These are phyloP conservation scores for Microdochium bolleyi DNA, from an alignment of 2,329 filamentous ascomycete genomes.

Conservation along the genomic window DNA sequence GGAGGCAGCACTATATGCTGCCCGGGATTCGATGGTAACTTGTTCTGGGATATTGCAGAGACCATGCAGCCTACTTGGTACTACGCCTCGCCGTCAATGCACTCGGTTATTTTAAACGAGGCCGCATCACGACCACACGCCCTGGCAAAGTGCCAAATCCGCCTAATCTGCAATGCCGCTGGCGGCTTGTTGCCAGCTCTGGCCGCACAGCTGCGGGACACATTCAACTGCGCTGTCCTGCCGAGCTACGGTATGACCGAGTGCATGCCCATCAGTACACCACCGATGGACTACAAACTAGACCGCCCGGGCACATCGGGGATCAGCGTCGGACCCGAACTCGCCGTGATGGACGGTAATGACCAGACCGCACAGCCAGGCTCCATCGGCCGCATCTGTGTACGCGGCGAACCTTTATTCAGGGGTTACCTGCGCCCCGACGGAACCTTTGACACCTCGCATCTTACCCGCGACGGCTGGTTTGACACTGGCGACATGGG, in stretches of 20 bases:
- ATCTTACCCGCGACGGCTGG: conserved; percentile 40
- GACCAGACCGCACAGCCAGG: conserved; percentile 20
- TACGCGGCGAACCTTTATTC: conserved; percentile 43
- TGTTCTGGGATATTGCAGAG: conserved; percentile 48
- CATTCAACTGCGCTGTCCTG: conserved; percentile 41
- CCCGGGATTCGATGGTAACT: conserved; percentile 41
- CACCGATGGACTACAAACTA: conserved; percentile 41
- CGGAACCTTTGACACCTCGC: conserved; percentile 31
- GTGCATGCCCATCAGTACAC: conserved; percentile 51
- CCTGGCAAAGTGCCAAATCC: conserved; percentile 32
- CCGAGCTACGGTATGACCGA: conserved; percentile 54
- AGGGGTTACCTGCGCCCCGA: conserved; percentile 37
- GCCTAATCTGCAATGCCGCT: conserved; percentile 48
- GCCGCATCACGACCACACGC: conserved; percentile 28
- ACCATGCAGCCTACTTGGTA: conserved; percentile 44
- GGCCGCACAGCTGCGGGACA: conserved; percentile 37
- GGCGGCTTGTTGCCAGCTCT: conserved; percentile 43
- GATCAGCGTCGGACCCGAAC: conserved; percentile 40
- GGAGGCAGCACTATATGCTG: conserved; percentile 47
- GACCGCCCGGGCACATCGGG: conserved; percentile 46
- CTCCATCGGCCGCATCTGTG: conserved; percentile 37
- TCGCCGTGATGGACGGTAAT: conserved; percentile 37
- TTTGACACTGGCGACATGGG: conserved; percentile 49
- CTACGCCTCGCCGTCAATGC: conserved; percentile 50
- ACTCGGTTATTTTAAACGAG: conserved; percentile 43